phyloP scores from a whole-genome alignment of 169 alveolate species.

The Plasmodium coatneyi region DNA sequence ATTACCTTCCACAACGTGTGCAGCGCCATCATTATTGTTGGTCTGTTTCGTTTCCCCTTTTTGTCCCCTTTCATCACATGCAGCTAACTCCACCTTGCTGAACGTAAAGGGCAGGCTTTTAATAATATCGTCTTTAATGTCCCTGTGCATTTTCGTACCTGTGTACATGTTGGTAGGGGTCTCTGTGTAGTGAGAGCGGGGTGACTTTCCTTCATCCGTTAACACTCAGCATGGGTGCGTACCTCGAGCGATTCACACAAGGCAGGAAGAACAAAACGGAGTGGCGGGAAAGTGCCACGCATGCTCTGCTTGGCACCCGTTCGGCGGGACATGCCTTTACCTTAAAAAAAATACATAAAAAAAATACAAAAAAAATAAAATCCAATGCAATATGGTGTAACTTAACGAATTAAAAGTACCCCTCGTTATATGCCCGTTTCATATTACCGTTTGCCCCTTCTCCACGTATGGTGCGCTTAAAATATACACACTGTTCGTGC shows the following conservation, averaged over 20 bases:
- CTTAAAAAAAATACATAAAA: no score
- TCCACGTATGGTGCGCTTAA: neutral
- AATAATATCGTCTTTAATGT: conserved; percentile 47
- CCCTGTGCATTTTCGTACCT: conserved; percentile 7
- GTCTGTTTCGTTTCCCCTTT: neutral
- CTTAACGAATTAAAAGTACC: neutral
- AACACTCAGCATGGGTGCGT: neutral
- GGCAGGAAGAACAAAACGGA: neutral
- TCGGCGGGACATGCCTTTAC: neutral
- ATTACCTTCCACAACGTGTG: neutral
- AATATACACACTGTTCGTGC: neutral
- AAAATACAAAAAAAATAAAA: no score
- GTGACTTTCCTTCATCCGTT: neutral
- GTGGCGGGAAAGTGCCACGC: neutral
- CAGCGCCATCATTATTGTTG: neutral
- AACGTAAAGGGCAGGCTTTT: conserved; percentile 48
- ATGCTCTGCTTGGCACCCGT: neutral
- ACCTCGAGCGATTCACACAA: neutral
- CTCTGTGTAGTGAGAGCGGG: neutral
- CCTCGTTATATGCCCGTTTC: neutral
- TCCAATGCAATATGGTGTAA: neutral
- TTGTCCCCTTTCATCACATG: neutral
- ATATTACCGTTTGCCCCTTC: neutral
- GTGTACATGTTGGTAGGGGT: neutral
- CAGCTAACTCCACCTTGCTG: neutral